These are phyloP conservation scores for Ophiostoma novo-ulmi DNA, from an alignment of 2,329 filamentous ascomycete species.

Conservation along the genomic window DNA sequence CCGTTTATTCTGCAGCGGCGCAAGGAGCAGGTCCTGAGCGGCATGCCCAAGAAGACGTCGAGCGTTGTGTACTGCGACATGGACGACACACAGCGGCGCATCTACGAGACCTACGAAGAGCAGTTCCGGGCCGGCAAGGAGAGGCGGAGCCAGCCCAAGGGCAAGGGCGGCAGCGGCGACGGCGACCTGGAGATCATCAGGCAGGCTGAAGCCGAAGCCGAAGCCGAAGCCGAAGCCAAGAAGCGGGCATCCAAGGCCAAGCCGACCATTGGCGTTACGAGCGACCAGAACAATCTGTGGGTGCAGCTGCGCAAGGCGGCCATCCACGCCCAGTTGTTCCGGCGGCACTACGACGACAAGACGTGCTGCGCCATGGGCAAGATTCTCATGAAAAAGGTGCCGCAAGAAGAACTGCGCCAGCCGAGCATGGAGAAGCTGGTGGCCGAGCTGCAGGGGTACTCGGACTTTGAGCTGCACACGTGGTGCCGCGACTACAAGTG, in stretches of 20 bases:
- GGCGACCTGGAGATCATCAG: background rate
- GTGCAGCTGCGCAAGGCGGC: conserved; percentile 90
- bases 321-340: conserved; percentile 84
- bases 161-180: conserved; percentile 32
- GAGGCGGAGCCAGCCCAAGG: conserved; percentile 38
- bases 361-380: conserved; percentile 67
- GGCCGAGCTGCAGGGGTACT: conserved; percentile 53
- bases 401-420: conserved; percentile 49
- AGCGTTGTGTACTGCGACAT: conserved; percentile 78
- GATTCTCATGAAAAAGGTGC: conserved; percentile 66
- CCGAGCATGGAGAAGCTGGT: conserved; percentile 49
- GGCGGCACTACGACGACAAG: conserved; percentile 70
- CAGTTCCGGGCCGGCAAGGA: conserved; percentile 54
- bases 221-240: background rate
- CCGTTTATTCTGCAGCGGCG: conserved; percentile 92
- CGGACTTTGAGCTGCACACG: conserved; percentile 61
- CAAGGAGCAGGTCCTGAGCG: conserved; percentile 83
- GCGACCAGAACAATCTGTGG: conserved; percentile 65
- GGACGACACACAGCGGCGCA: conserved; percentile 62
- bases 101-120: conserved; percentile 63
- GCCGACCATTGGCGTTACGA: conserved; percentile 37
- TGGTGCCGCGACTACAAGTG: conserved; percentile 59
- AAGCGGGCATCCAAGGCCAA: background rate
- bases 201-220: background rate
- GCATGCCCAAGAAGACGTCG: conserved; percentile 74